phyloP scores from a whole-genome alignment of 192 early-diverging fungal species.

The Backusella australiensis region DNA sequence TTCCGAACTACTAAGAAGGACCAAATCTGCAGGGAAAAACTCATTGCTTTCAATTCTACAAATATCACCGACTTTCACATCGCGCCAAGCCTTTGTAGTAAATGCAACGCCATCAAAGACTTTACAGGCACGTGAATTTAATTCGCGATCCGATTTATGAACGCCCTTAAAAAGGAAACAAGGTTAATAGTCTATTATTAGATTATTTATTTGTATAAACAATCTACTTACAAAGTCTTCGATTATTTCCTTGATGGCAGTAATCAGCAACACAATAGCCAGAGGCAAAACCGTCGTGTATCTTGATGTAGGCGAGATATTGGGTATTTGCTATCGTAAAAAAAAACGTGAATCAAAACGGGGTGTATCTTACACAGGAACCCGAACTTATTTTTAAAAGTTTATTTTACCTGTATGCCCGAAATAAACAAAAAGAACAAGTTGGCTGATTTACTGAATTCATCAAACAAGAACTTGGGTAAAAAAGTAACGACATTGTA shows the following conservation, averaged over 20 bases:
- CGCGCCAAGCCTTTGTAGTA: constrained; percentile 73
- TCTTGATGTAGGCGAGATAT: constrained; percentile 90
- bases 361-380: background rate
- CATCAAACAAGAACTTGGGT: constrained; percentile 93
- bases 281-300: constrained; percentile 81
- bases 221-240: constrained; percentile 66
- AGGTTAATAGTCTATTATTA: too few relatives aligned
- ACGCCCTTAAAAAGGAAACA: constrained; percentile 51
- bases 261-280: constrained; percentile 76
- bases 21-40: constrained; percentile 89
- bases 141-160: constrained; percentile 71
- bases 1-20: constrained; percentile 83
- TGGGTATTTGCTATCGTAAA: constrained; percentile 79
- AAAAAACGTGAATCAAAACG: background rate
- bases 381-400: too few relatives aligned
- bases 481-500: constrained; percentile 93
- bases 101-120: constrained; percentile 64
- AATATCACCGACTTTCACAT: constrained; percentile 91
- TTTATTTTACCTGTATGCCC: constrained; percentile 71
- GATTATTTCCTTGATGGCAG: constrained; percentile 87
- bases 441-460: constrained; percentile 98
- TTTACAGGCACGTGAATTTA: constrained; percentile 65
- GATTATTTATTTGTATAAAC: too few relatives aligned
- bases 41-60: constrained; percentile 84
- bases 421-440: constrained; percentile 98